These are phyloP conservation scores for Fraxinus baroniana DNA, from an alignment of 305 asterid species.

Conservation along the genomic window DNA sequence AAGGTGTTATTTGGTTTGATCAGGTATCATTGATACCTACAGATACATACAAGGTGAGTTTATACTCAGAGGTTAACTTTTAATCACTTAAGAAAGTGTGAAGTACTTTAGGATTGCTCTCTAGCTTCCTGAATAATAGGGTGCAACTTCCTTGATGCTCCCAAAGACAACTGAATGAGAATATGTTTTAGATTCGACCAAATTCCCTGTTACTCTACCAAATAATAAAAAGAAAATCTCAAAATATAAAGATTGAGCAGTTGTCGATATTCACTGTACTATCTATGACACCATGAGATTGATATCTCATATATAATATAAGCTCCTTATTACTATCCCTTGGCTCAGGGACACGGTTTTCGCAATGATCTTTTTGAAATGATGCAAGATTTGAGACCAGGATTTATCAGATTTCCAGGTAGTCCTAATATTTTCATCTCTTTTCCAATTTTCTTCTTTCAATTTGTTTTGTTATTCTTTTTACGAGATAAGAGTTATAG, in stretches of 20 bases:
- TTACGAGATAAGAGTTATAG: too few species aligned
- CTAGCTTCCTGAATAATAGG: neutral
- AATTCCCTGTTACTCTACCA: neutral
- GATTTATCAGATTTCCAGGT: conserved; percentile 96
- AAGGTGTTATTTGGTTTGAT: conserved; percentile 89
- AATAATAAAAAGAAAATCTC: neutral
- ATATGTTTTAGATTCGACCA: neutral
- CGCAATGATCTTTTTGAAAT: conserved; percentile 83
- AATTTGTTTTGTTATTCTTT: neutral
- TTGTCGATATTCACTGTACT: neutral
- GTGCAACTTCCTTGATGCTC: neutral
- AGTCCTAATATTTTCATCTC: neutral
- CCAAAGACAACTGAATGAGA: neutral
- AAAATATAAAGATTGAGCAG: conserved; percentile 12
- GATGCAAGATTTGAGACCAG: conserved; percentile 75
- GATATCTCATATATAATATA: neutral
- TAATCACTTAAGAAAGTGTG: neutral
- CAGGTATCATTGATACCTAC: conserved; percentile 92
- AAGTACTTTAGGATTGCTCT: neutral
- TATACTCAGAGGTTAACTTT: neutral
- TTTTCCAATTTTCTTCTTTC: conserved; percentile 2
- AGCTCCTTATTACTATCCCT: conserved; percentile 11
- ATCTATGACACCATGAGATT: conserved; percentile 1
- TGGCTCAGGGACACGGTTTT: conserved; percentile 89
- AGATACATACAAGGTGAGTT: conserved; percentile 77